These are phyloP conservation scores for Sporothrix luriei DNA, from an alignment of 2,329 filamentous ascomycete genomes.

Conservation along the genomic window DNA sequence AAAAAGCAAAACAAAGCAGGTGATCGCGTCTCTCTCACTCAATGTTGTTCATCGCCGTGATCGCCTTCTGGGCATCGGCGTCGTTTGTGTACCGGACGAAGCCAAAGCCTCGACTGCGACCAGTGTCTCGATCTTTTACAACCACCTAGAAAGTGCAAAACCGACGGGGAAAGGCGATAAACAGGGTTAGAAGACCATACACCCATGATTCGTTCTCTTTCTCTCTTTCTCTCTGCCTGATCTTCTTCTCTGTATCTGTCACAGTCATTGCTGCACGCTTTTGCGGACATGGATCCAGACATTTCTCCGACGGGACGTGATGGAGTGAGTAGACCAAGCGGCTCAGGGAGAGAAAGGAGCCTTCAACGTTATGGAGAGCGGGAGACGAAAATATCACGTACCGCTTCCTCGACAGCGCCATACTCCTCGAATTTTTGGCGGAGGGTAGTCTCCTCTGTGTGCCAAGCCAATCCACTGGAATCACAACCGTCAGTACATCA, in stretches of 20 bases:
- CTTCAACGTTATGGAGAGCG: neutral
- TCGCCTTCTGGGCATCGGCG: constrained; percentile 74
- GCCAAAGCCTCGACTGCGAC: constrained; percentile 94
- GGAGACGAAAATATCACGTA: constrained; percentile 55
- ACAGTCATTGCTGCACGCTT: too few relatives aligned
- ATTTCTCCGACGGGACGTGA: neutral
- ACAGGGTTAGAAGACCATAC: constrained; percentile 29
- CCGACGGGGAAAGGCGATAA: neutral
- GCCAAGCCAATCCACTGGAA: constrained; percentile 90
- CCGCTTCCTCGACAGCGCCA: constrained; percentile 89
- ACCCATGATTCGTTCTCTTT: neutral
- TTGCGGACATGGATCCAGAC: neutral
- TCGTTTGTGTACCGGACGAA: constrained; percentile 88
- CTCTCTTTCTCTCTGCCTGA: too few relatives aligned
- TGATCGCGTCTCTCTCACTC: constrained; percentile 64
- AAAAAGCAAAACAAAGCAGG: neutral
- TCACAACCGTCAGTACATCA: constrained; percentile 34
- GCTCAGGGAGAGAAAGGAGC: neutral
- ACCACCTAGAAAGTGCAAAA: constrained; percentile 67
- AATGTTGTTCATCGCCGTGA: constrained; percentile 79
- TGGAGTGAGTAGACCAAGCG: neutral
- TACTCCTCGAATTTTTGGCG: constrained; percentile 92
- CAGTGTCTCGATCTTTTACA: constrained; percentile 95
- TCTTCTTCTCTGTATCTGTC: too few relatives aligned
- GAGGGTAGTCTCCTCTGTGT: constrained; percentile 87